phyloP scores from a whole-genome alignment of 148 eudicot species.

The Silene latifolia region DNA sequence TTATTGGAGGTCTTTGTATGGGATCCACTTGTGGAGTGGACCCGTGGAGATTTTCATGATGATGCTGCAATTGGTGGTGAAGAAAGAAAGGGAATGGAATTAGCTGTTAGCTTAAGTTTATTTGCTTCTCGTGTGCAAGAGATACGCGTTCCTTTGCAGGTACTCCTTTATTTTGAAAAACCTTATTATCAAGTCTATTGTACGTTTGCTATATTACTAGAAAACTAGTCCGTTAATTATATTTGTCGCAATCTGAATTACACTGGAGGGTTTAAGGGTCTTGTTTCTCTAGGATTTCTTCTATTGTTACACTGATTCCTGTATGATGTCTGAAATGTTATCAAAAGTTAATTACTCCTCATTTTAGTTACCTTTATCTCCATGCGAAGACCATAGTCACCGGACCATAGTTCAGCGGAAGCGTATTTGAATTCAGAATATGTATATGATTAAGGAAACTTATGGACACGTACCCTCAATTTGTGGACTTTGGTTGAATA shows the following conservation, averaged over 20 bases:
- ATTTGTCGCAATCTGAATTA: background rate
- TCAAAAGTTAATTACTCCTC: too few relatives aligned
- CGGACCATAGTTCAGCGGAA: background rate
- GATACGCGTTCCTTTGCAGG: conserved; percentile 97
- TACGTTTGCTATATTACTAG: background rate
- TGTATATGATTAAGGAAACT: conserved; percentile 1
- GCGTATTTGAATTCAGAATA: background rate
- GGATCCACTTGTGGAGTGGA: conserved; percentile 99
- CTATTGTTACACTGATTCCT: background rate
- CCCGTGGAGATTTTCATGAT: conserved; percentile 95
- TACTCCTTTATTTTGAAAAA: conserved; percentile 28
- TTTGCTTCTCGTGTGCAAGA: conserved; percentile 99
- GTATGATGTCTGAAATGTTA: background rate
- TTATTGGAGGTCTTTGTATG: conserved; percentile 91
- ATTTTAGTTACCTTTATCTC: background rate
- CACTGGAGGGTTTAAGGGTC: background rate
- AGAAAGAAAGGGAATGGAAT: conserved; percentile 98
- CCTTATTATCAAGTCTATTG: background rate
- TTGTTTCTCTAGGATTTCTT: background rate
- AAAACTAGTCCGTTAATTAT: conserved; percentile 4
- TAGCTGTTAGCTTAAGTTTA: conserved; percentile 96
- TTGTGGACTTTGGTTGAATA: conserved; percentile 5
- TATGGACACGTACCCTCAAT: background rate
- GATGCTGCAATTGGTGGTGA: conserved; percentile 98
- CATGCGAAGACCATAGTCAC: background rate